phyloP scores from a whole-genome alignment of 148 eudicot genomes.

The Gaultheria prostrata region DNA sequence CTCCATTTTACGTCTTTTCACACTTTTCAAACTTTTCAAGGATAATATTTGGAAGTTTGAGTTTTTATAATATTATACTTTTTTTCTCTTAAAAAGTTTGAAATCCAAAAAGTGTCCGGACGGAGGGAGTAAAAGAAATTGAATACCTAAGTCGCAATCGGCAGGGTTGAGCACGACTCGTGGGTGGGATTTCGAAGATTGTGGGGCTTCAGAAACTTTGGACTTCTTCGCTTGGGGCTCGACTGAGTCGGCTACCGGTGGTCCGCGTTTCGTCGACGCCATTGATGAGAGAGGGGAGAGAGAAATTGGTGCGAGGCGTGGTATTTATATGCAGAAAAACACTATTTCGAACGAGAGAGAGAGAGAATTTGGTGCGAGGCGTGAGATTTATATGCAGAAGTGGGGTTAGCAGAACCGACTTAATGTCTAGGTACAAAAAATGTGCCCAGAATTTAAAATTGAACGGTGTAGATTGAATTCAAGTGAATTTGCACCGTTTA shows the following conservation, averaged over 20 bases:
- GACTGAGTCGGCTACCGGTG: slow-evolving; percentile 4
- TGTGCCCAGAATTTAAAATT: no score
- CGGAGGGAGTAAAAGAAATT: not conserved
- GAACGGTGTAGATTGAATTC: no score
- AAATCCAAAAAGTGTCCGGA: no score
- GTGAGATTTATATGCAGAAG: not conserved
- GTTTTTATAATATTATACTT: no score
- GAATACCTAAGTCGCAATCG: slow-evolving; percentile 55
- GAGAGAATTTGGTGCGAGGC: not conserved
- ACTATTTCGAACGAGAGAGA: no score
- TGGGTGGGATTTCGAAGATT: not conserved
- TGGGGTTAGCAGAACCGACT: slow-evolving; percentile 2
- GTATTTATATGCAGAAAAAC: not conserved
- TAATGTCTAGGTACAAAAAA: no score
- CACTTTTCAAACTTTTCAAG: no score
- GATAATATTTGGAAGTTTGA: no score
- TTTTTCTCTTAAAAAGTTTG: no score
- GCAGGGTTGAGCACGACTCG: slow-evolving; percentile 54
- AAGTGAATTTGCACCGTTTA: no score
- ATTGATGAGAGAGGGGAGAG: slow-evolving; percentile 15
- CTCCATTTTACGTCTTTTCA: no score
- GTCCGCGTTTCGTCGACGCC: slow-evolving; percentile 45
- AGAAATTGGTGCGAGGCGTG: not conserved
- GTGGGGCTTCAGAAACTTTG: slow-evolving; percentile 11
- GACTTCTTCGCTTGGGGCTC: slow-evolving; percentile 27